Base-by-base conservation (phyloP, 2,329 filamentous ascomycete genomes). In the Diplodia seriata region DNA sequence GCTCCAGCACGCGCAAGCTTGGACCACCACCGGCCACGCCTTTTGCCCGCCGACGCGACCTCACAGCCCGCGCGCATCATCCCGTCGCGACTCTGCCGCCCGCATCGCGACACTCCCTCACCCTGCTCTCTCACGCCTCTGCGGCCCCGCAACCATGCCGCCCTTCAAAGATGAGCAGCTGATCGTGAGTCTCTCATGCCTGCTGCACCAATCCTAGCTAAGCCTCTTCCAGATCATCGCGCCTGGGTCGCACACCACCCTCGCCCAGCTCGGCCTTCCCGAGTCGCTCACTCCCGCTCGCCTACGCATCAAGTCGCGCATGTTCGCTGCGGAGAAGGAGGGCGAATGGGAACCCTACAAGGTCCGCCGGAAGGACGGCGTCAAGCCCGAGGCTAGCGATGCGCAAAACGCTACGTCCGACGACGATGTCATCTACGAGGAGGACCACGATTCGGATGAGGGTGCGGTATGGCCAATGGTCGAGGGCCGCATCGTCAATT, bases 281-380 rank as follows among this genome's bases (percentile, higher is more conserved):
- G 94, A 97, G 83, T 89, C 88, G n/a, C 90, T 98, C 79, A 97
- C 94, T 43, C 94, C 93, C 53, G 93, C 95, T n/a, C 86, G 89
- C 70, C 87, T 92, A 78, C 91, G 93, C 72, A 87, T 98, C 72
- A 89, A 91, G 38, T 97, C 94, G 80, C 91, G 95, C 82, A 97
- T 99, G 93, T 99, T 98, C 74, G 85, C 86, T 1, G 88, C 85
- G 65, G 88, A 89, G 72, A 93, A 96, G 76, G 85, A 87, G 66
- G 91, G 92, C 68, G 89, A 91, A 76, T 93, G 88, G 76, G 91
- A 94, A 75, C 93, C 94, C 1, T 91, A 93, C 74, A 90, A 91
- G 75, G 91, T 95, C 31, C 91, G 89, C 66, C 76, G 77, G 72
- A 83, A 81, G 69, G 76, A 77, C 8, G 64, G 67, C 15, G 71